phyloP scores from a whole-genome alignment of 805 yeast species.

The Saturnispora mendoncae region DNA sequence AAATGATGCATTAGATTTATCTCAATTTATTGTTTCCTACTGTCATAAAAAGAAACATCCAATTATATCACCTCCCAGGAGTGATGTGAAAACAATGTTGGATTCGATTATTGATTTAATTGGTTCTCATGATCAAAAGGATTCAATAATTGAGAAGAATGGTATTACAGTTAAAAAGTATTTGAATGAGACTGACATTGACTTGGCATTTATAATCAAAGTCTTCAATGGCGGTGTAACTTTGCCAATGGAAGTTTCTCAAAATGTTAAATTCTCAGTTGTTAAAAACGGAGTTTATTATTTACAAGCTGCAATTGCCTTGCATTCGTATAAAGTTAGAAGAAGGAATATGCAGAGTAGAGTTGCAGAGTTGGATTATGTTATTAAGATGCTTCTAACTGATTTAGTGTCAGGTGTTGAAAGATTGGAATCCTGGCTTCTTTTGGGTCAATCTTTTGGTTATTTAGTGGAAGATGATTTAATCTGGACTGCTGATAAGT shows the following conservation, averaged over 20 bases:
- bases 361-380: constrained; percentile 70
- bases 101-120: constrained; percentile 65
- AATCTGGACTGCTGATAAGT: constrained; percentile 84
- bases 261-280: constrained; percentile 28
- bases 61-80: constrained; percentile 48
- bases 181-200: constrained; percentile 36
- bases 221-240: constrained; percentile 43
- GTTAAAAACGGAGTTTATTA: constrained; percentile 54
- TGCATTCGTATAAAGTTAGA: constrained; percentile 61
- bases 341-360: constrained; percentile 75
- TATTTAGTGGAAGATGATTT: constrained; percentile 79
- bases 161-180: constrained; percentile 36
- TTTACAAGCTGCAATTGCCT: constrained; percentile 56
- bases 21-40: constrained; percentile 43
- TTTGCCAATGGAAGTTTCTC: constrained; percentile 23
- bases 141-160: constrained; percentile 39
- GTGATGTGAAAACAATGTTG: constrained; percentile 62
- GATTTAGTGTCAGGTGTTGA: constrained; percentile 62
- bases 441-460: constrained; percentile 72
- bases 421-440: constrained; percentile 79
- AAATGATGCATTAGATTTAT: constrained; percentile 29
- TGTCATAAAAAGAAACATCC: constrained; percentile 53
- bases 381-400: constrained; percentile 51
- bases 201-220: constrained; percentile 36
- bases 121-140: constrained; percentile 51